Evolutionary conservation across 2,329 filamentous ascomycete genomes (phyloP), one percentile per base, ranked within the genome.

Genomic region (Ilyonectria sp.): DNA sequence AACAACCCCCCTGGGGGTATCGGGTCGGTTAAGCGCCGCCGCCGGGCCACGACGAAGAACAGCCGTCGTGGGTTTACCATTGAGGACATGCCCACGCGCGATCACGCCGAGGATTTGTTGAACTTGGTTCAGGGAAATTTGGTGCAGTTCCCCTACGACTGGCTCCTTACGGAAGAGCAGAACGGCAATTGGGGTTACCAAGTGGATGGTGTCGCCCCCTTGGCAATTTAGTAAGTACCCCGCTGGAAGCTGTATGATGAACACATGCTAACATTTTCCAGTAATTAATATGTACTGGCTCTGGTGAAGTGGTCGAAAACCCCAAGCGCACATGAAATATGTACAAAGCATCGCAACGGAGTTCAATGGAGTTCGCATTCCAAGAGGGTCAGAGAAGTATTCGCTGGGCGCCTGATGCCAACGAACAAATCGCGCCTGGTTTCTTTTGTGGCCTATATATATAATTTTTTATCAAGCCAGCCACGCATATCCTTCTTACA

Each of bases 141-240:
- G 59, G 95, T 99, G 29, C 85, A 94, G 70, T 99, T 97, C 85
- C 96, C 96, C 6, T 97, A 98, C 81, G 94, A 99, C 76, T 99
- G 97, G 94, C 89, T 97, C 60, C 89, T 93, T 74, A 93, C 92
- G 63, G 96, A 98, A 82, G 96, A 98, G 84, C 90, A 91, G 77
- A 95, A 94, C 72, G 94, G 94, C 63, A 97, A 98, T 78, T 99
- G 96, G 96, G 88, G 98, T 69, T 98, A 97, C 82, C 94, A 95
- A 78, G 94, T 98, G 63, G 96, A 99, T 80, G 92, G 97, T 80
- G 92, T 99, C 79, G 97, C 96, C 75, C 96, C 96, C 63, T 86
- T 99, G 82, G 94, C 98, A 83, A 98, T 99, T 77, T 99, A 99
- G 93, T 94, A 86, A 91, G 92, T 87, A 15, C 37, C 33, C 40